A percentile compares a stretch with the other conserved stretches of the same genome.
phyloP scores from a whole-genome alignment of 1,284 basidiomycete species.

The Cryptococcus jaspeensis region DNA sequence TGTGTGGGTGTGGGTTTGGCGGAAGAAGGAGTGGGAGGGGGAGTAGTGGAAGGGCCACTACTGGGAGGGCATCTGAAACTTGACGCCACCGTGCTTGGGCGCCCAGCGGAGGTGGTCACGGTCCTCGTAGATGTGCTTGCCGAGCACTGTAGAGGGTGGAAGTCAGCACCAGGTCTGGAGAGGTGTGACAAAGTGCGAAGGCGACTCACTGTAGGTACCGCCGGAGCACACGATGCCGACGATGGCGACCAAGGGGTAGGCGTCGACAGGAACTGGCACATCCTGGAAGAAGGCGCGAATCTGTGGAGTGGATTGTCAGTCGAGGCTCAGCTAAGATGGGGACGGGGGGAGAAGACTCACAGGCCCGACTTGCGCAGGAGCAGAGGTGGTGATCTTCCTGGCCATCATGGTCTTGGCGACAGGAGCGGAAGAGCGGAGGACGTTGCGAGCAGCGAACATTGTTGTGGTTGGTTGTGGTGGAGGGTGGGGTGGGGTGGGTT shows the following conservation, averaged over 20 bases:
- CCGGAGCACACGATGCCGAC: conserved; percentile 22
- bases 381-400: conserved; percentile 6
- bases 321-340: background rate
- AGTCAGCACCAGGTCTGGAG: background rate
- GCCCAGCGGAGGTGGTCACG: conserved; percentile 19
- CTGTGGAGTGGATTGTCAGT: background rate
- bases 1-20: background rate
- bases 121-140: conserved; percentile 22
- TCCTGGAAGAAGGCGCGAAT: conserved; percentile 18
- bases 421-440: conserved; percentile 12
- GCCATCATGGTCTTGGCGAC: conserved; percentile 9
- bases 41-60: background rate
- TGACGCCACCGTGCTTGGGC: conserved; percentile 11
- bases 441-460: conserved; percentile 15
- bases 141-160: conserved; percentile 2
- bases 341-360: background rate
- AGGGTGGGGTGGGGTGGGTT: background rate
- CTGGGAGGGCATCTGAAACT: conserved; percentile 17
- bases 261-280: conserved; percentile 22
- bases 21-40: background rate
- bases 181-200: background rate
- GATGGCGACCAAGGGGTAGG: conserved; percentile 26
- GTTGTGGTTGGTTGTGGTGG: conserved; percentile 1
- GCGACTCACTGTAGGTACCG: conserved; percentile 19
- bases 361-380: conserved; percentile 9